These are phyloP conservation scores for Trifolium fragiferum DNA, from an alignment of 306 rosid species.

Conservation along the genomic window DNA sequence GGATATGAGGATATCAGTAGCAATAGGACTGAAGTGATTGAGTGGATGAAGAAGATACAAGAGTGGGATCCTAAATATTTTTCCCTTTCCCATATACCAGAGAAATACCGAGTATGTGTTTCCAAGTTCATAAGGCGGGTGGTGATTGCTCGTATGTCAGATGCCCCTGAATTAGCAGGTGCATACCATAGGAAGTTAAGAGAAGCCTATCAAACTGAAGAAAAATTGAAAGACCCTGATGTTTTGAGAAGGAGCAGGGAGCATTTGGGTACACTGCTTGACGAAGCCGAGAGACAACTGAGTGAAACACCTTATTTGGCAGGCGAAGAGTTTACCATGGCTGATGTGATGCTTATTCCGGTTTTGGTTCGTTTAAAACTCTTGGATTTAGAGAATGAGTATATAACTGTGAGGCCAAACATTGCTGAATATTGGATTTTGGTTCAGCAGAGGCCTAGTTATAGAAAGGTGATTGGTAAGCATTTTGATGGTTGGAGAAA, in stretches of 20 bases:
- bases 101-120: conserved; percentile 64
- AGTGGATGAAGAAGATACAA: conserved; percentile 93
- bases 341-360: conserved; percentile 82
- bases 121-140: conserved; percentile 81
- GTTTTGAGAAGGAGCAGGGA: conserved; percentile 60
- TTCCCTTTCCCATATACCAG: conserved; percentile 75
- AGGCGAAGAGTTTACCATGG: conserved; percentile 85
- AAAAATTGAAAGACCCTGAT: conserved; percentile 65
- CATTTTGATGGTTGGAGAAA: conserved; percentile 86
- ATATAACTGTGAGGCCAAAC: conserved; percentile 67
- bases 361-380: conserved; percentile 70
- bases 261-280: conserved; percentile 69
- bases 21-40: conserved; percentile 66
- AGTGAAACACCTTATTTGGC: conserved; percentile 63
- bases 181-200: conserved; percentile 80
- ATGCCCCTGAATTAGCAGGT: conserved; percentile 79
- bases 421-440: conserved; percentile 81
- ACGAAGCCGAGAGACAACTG: conserved; percentile 72
- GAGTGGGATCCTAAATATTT: conserved; percentile 84
- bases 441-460: conserved; percentile 92
- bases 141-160: conserved; percentile 86
- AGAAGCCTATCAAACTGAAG: conserved; percentile 87
- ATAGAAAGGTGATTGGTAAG: conserved; percentile 83
- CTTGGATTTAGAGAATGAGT: conserved; percentile 68
- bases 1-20: conserved; percentile 52